Base-by-base conservation (phyloP, 1,284 basidiomycete genomes). In the Rhizoctonia solani region DNA sequence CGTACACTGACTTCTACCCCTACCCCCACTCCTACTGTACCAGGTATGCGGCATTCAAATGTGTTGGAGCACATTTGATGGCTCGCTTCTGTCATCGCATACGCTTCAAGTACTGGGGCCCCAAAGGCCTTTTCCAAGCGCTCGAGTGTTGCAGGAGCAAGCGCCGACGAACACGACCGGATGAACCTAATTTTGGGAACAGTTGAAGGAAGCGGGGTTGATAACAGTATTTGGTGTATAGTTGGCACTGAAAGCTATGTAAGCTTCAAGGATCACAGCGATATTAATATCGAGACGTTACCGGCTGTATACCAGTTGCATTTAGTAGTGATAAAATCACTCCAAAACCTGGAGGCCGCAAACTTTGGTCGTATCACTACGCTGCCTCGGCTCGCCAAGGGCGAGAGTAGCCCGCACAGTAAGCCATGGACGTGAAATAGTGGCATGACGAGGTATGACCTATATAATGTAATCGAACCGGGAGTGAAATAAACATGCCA, bases 391-490 rank as follows among this genome's bases (percentile, higher is more conserved):
- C 84, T 82, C 44, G 85, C 77, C 4, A 87, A 75, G 1, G 86
- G 84, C 6, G 86, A 82, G 19, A 87, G 79, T 25, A 88, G 78
- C 70, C 85, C 87, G 65, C 85, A 83, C 30, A 87, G 80, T 49
- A 87, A 82, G 37, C 86, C 86, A 61, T 86, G 85, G 19, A 87
- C 85, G 72, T 87, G 87, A 77, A 87, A 88, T 32, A 87, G 79
- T 29, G 86, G 86, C 87, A 88, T 88, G 79, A 88, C 87, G 29
- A 82, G 75, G 71, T 78, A 80, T 9, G 78, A 78, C n/a, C 78
- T 73, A 70, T 81, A 79, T 2, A 47, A 29, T 27, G 19, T 25
- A 27, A 44, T 67, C n/a, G 66, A 32, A 2, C 27, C 30, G 29
- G 4, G 8, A 39, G 21, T 19, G 5, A 56, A 4, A 21, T 29